Evolutionary conservation across 1,284 basidiomycete genomes (phyloP), one percentile per base, ranked within the genome.

Genomic region (Trametes pubescens): DNA sequence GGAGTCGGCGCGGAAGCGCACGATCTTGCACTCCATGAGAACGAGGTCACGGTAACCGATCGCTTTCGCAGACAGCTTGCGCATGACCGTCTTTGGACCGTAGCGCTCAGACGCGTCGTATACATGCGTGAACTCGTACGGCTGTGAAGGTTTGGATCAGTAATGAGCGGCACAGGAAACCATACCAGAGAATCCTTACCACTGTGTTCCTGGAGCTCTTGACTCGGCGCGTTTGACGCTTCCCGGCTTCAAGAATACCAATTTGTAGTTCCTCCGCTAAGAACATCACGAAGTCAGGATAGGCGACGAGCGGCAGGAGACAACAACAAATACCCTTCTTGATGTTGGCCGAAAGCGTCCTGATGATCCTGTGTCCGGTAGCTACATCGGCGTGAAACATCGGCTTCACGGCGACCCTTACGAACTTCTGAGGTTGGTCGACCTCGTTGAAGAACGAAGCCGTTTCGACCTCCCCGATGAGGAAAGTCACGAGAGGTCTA

Each of bases 41-140:
- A 52, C 51, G 34, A 52, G 51, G 51, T 52, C 34, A 5, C 51
- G 34, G 35, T 52, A 52, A 3, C 51, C 51, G 13, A 52, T 37
- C 8, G 37, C 34, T 4, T 21, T 11, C 2, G 51, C n/a, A 4
- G 16, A 18, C 11, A 52, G 14, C 16, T 18, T n/a, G 6, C 32
- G 32, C 51, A 52, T 52, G 2, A 29, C 22, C 18, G 34, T 18
- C 32, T 52, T 52, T 18, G 51, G 51, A 2, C 51, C 51, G 21
- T 52, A 52, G 1, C 13, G 14, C 16, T 22, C 16, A n/a, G 51
- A 52, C 34, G 51, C 51, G 11, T 52, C 51, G 13, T 52, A 52
- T 2, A 22, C 51, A 22, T 37, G 34, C 10, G n/a, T 10, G 34
- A 52, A 52, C 4, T 37, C 51, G 34, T 37, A 52, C 8, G 34